A percentile compares a stretch with the other conserved stretches of the same genome.
Evolutionary conservation across 2,329 filamentous ascomycete genomes (phyloP).

Genomic region (Teratosphaeria epicoccoides): DNA sequence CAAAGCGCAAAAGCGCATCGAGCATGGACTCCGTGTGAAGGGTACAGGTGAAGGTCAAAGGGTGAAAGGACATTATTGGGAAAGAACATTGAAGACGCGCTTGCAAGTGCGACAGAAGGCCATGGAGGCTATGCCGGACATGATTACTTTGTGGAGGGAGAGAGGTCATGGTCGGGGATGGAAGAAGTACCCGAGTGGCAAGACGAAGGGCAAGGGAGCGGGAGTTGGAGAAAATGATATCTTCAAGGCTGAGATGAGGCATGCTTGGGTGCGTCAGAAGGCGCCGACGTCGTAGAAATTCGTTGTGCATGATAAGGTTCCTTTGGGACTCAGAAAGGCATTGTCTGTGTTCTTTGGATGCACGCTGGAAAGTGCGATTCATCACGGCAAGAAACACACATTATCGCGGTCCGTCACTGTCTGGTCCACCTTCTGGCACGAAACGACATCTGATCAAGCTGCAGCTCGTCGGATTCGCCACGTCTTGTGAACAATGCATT

Average conservation of each 20-base stretch:
- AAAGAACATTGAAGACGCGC: slow-evolving; percentile 70
- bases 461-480: neutral
- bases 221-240: slow-evolving; percentile 4
- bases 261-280: slow-evolving; percentile 9
- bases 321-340: neutral
- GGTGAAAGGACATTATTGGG: slow-evolving; percentile 92
- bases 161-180: slow-evolving; percentile 67
- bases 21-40: slow-evolving; percentile 74
- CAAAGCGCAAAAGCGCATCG: slow-evolving; percentile 59
- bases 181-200: slow-evolving; percentile 57
- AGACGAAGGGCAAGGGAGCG: slow-evolving; percentile 1
- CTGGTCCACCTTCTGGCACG: too few species aligned
- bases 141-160: slow-evolving; percentile 90
- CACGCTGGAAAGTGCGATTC: neutral
- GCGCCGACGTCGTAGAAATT: neutral
- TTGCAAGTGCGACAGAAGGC: slow-evolving; percentile 83
- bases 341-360: neutral
- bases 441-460: too few species aligned
- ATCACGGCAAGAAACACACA: neutral
- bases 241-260: slow-evolving; percentile 6
- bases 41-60: slow-evolving; percentile 83
- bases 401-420: neutral
- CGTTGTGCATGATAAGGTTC: neutral
- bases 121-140: slow-evolving; percentile 87
- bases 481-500: too few species aligned